Conservation (phyloP, 148 eudicot genomes). For the Diospyros kaki region DNA sequence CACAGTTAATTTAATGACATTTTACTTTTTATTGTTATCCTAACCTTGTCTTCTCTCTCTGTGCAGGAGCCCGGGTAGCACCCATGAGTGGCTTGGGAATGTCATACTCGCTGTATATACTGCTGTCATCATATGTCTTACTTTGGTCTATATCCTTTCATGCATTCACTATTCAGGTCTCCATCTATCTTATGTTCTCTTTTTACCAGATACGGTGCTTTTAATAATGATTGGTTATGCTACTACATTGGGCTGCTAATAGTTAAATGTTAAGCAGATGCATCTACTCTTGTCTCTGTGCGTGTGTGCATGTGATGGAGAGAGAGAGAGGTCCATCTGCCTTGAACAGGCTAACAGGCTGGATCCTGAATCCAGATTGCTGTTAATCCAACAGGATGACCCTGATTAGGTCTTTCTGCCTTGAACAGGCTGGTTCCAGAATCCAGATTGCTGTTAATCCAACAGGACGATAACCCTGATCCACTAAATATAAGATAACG, state of each 20-base stretch:
- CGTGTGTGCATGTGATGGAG: not conserved
- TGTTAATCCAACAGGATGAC: too few relatives aligned
- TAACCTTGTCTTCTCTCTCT: not conserved
- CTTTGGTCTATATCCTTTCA: slow-evolving; percentile 84
- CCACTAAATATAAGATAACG: not conserved
- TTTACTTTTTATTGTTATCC: not conserved
- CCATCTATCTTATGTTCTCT: slow-evolving; percentile 11
- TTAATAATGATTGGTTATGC: not conserved
- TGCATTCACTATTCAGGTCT: slow-evolving; percentile 93
- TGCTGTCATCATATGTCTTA: slow-evolving; percentile 67
- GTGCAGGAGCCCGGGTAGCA: slow-evolving; percentile 84
- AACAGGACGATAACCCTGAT: not conserved
- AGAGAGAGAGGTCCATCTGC: not conserved
- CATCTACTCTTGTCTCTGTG: not conserved
- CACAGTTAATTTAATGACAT: not conserved
- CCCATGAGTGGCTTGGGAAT: slow-evolving; percentile 75
- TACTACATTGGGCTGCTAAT: not conserved
- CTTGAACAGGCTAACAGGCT: not conserved
- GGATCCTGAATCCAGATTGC: too few relatives aligned
- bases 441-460: too few relatives aligned
- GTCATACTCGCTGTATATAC: slow-evolving; percentile 52
- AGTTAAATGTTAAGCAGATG: not conserved
- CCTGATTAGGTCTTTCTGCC: too few relatives aligned
- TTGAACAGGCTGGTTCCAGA: too few relatives aligned
- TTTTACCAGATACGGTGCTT: not conserved